phyloP scores from a whole-genome alignment of 352 stramenopile species.

The Globisporangium ultimum region DNA sequence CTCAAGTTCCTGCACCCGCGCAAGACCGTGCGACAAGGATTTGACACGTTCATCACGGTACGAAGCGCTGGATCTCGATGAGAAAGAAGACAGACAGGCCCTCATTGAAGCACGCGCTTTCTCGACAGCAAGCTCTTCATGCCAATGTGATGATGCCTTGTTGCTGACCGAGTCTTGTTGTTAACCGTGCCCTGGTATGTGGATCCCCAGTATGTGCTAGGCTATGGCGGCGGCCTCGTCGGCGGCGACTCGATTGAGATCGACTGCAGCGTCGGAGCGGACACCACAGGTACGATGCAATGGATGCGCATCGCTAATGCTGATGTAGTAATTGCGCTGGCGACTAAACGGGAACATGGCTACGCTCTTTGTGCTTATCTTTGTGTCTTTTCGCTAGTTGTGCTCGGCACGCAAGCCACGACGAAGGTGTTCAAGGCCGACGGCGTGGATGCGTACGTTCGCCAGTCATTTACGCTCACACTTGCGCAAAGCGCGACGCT shows the following conservation, averaged over 20 bases:
- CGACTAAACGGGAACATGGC: too few relatives aligned
- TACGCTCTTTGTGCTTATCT: constrained; percentile 1
- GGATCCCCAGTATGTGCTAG: constrained; percentile 64
- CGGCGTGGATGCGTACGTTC: constrained; percentile 34
- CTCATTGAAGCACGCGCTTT: too few relatives aligned
- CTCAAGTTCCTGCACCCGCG: constrained; percentile 86
- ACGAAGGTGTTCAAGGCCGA: constrained; percentile 87
- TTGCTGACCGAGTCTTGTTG: too few relatives aligned
- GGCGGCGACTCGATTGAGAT: constrained; percentile 69
- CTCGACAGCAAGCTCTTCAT: background rate
- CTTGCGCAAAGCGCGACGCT: constrained; percentile 56
- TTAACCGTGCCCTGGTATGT: background rate
- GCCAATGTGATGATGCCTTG: too few relatives aligned
- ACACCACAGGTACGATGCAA: constrained; percentile 39
- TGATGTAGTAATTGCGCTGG: too few relatives aligned
- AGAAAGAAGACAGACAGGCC: too few relatives aligned
- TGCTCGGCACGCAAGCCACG: constrained; percentile 76
- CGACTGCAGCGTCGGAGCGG: constrained; percentile 37
- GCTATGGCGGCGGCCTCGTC: constrained; percentile 80
- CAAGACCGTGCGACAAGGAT: constrained; percentile 49
- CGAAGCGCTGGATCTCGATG: constrained; percentile 1
- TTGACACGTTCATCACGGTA: constrained; percentile 77
- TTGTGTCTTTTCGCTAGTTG: constrained; percentile 30
- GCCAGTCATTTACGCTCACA: constrained; percentile 50
- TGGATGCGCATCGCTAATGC: too few relatives aligned